A percentile compares a stretch with the other conserved stretches of the same genome.
Conservation (phyloP, 1,284 basidiomycete species). For the Sanghuangporus baumii region DNA sequence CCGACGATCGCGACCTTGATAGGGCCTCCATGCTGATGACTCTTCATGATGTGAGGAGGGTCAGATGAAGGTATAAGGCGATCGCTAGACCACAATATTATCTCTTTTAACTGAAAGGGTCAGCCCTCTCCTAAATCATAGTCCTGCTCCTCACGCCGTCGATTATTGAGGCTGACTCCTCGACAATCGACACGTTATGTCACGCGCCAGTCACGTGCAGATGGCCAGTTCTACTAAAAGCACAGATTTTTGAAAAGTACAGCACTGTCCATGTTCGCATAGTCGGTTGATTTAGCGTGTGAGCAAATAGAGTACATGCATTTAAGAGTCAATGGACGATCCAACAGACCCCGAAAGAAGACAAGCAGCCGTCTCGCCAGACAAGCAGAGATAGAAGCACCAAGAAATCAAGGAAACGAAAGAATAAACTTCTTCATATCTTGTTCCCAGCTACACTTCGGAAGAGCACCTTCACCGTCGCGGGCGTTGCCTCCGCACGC, state of each 20-base stretch:
- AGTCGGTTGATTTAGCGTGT: too few species aligned
- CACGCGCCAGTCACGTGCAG: not conserved
- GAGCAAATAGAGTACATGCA: too few species aligned
- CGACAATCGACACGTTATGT: not conserved
- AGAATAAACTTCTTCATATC: constrained; percentile 59
- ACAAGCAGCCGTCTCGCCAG: not conserved
- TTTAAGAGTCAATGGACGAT: not conserved
- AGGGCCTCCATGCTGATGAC: not conserved
- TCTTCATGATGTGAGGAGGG: not conserved
- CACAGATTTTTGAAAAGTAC: not conserved
- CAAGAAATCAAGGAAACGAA: constrained; percentile 44
- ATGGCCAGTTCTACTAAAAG: not conserved
- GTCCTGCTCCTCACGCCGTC: not conserved
- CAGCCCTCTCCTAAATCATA: not conserved
- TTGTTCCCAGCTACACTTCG: constrained; percentile 54
- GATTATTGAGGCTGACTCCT: not conserved
- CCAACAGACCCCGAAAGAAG: not conserved
- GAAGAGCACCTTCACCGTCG: constrained; percentile 34
- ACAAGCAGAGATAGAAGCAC: not conserved
- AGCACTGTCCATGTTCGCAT: not conserved
- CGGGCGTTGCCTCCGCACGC: constrained; percentile 43
- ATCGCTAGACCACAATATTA: not conserved
- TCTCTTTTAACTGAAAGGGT: not conserved
- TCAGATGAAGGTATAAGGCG: not conserved
- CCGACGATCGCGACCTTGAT: constrained; percentile 16